These are phyloP conservation scores for Thelephora aurantiotincta DNA, from an alignment of 768 basidiomycete species.

Conservation along the genomic window DNA sequence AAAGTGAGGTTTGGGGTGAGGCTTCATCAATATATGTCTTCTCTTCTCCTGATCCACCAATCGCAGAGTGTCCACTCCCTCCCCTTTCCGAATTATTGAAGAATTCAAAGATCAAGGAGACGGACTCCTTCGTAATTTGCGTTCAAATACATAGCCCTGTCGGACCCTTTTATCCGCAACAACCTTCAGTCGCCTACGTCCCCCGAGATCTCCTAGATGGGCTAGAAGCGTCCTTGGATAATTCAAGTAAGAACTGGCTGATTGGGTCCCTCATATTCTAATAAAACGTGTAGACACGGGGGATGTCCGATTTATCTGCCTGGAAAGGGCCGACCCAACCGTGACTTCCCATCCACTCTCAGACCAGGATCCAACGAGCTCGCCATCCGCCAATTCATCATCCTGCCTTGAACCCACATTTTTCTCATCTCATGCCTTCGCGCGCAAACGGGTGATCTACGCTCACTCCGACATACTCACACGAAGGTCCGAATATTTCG, in stretches of 20 bases:
- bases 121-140: slow-evolving; percentile 60
- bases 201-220: slow-evolving; percentile 56
- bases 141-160: slow-evolving; percentile 56
- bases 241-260: slow-evolving; percentile 33
- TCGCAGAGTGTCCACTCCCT: slow-evolving; percentile 48
- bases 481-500: slow-evolving; percentile 66
- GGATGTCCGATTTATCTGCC: slow-evolving; percentile 62
- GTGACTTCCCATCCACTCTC: slow-evolving; percentile 15
- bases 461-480: slow-evolving; percentile 68
- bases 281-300: slow-evolving; percentile 38
- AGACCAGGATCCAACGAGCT: slow-evolving; percentile 3
- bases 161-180: slow-evolving; percentile 43
- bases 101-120: slow-evolving; percentile 39
- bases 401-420: slow-evolving; percentile 24
- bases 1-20: slow-evolving; percentile 62
- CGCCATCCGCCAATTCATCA: slow-evolving; percentile 18
- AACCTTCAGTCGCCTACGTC: slow-evolving; percentile 49
- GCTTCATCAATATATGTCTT: neutral
- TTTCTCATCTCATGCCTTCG: slow-evolving; percentile 32
- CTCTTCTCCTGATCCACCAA: neutral
- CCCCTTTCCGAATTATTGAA: slow-evolving; percentile 44
- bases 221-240: slow-evolving; percentile 58
- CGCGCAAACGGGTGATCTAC: slow-evolving; percentile 61
- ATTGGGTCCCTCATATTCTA: neutral
- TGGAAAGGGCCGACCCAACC: slow-evolving; percentile 32